Base-by-base conservation (phyloP, 2,329 filamentous ascomycete species). In the Penicillium sp. region DNA sequence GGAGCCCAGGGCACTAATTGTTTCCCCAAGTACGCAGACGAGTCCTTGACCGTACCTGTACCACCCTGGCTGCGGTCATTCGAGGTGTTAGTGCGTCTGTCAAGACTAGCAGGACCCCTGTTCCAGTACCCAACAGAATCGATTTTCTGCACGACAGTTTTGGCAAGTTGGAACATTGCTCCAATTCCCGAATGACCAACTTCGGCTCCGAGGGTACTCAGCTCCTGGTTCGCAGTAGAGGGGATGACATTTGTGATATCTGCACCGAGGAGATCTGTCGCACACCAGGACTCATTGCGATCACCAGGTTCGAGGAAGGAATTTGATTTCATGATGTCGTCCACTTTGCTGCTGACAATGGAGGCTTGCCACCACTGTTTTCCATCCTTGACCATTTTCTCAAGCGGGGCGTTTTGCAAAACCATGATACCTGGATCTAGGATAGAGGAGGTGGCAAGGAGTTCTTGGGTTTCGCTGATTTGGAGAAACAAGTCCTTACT, bases 341-440 rank as follows among this genome's bases (percentile, higher is more conserved):
- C 70, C n/a, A 78, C 70, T 2, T 61, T 57, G 5, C 67, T 64
- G 51, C 74, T 75, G 9, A 73, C 61, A 11, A 79, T 57, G 1
- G 76, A 75, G 4, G 70, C 65, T 48, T 78, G 73, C 57, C 74
- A 76, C 71, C 76, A 77, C 4, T 74, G 65, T 6, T 69, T 65
- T 15, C 68, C 70, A 4, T 62, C 63, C 7, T 61, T 59, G n/a
- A 70, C 60, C 70, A 76, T 73, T 4, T 72, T 66, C 4, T 63
- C 50, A 5, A 63, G 43, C 13, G 54, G 40, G 3, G 52, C 53
- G 25, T 69, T 70, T 16, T 67, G 68, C 11, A 70, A 71, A 36
- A 69, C 68, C 31, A 73, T 60, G 3, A 67, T 59, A 15, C 61
- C 58, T 13, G 61, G 59, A 40, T 73, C 68, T 1, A 59, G 44